Conservation (phyloP, 2,329 filamentous ascomycete species). For the Cordyceps cateniannulata region DNA sequence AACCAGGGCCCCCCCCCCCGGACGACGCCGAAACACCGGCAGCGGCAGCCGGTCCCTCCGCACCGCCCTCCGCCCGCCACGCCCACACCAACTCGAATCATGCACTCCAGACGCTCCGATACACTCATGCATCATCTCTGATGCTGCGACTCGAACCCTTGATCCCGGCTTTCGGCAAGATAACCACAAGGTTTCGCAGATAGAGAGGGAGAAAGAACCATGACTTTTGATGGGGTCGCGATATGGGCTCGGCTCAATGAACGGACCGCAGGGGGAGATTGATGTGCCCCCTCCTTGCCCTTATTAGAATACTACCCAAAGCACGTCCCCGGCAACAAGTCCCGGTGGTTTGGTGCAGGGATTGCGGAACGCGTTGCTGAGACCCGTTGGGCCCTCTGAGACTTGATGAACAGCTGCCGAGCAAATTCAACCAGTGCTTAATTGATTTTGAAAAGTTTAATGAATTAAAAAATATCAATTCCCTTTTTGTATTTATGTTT, state of each 20-base stretch:
- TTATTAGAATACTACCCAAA: no score
- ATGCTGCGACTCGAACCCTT: neutral
- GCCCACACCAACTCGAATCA: neutral
- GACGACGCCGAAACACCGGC: neutral
- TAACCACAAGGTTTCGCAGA: no score
- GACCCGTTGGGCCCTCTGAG: neutral
- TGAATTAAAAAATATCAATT: no score
- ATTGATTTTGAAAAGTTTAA: no score
- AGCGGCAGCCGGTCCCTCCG: neutral
- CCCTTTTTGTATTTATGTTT: no score
- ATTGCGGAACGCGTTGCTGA: neutral
- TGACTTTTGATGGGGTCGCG: no score
- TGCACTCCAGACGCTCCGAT: neutral
- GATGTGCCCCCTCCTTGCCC: no score
- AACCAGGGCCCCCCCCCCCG: neutral
- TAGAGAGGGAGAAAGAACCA: no score
- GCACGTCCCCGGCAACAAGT: no score
- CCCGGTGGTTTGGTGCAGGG: neutral
- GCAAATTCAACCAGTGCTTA: no score
- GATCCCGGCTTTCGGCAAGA: neutral
- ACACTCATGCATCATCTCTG: neutral
- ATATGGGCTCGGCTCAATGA: no score
- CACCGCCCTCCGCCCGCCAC: neutral
- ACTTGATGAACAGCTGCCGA: no score
- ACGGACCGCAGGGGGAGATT: neutral